A percentile compares a stretch with the other conserved stretches of the same genome.
Conservation (phyloP, 2,329 filamentous ascomycete genomes). For the Penicillium expansum region DNA sequence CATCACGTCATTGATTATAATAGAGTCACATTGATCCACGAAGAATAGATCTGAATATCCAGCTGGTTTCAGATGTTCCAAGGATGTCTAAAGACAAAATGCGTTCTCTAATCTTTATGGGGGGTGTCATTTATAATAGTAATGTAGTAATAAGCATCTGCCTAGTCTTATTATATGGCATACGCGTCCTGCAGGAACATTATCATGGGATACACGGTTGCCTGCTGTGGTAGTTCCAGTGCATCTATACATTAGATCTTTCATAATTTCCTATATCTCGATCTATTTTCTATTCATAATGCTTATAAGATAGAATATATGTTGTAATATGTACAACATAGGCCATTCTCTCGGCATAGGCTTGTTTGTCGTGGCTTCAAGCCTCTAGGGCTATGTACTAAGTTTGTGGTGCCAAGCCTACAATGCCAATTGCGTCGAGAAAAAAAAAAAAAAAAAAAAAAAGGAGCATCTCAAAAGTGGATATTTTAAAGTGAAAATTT, state of each 20-base stretch:
- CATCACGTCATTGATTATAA: constrained; percentile 4
- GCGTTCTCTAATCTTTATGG: background rate
- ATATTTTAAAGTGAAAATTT: background rate
- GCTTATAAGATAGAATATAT: background rate
- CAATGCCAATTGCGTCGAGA: constrained; percentile 17
- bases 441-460: background rate
- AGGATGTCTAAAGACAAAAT: background rate
- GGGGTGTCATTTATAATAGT: background rate
- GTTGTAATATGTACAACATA: no score
- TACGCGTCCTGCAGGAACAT: constrained; percentile 23
- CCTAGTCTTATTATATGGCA: background rate
- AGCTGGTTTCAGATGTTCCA: background rate
- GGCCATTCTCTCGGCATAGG: background rate
- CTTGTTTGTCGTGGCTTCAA: background rate
- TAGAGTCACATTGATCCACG: background rate
- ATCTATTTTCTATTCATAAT: background rate
- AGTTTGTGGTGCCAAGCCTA: constrained; percentile 10
- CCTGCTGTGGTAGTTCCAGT: constrained; percentile 3
- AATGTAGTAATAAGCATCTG: background rate
- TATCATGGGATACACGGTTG: constrained; percentile 8
- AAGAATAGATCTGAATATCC: background rate
- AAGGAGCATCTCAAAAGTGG: background rate
- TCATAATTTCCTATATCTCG: background rate
- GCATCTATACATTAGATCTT: background rate
- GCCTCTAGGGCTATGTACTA: background rate